Base-by-base conservation (phyloP, 1,284 basidiomycete species). In the Boletus smithii region DNA sequence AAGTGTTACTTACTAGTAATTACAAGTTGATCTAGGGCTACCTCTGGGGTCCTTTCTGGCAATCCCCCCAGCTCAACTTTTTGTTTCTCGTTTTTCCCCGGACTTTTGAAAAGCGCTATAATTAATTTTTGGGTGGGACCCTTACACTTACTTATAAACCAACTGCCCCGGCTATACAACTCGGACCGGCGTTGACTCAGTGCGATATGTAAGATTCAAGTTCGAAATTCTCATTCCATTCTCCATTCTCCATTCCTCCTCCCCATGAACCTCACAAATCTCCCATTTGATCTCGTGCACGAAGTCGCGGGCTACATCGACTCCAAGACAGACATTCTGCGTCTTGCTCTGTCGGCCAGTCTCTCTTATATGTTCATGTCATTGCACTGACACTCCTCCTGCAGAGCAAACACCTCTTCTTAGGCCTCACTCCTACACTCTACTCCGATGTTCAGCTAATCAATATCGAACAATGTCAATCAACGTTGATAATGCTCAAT, bases 241-340 rank as follows among this genome's bases (percentile, higher is more conserved):
- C n/a, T n/a, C n/a, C 4, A 10, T 13, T 16, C 40, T 23, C 22
- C 22, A 24, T 31, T 9, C 39, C 39, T 41, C 10, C 13, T 17
- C 16, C 24, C 33, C 38, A 63, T 57, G 62, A 44, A 46, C 8
- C 42, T 71, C 38, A 46, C 56, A 16, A 49, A 45, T n/a, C 56
- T 80, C 14, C 83, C 83, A 0, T 73, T 72, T 29, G 85, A 88
- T 62, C 61, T 88, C 36, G 69, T 87, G 32, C 72, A 85, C 33
- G 82, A 86, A 59, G 75, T 87, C 47, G 77, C 81, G 2, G 62
- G 63, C 18, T 73, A 74, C 56, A 66, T 86, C 35, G 68, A 76
- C 30, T 72, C 70, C 22, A 73, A 71, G 38, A 60, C 69, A 1
- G 81, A 87, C 60, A 48, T 83, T 18, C 67, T 83, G 29, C 78